Conservation (phyloP, 2,329 filamentous ascomycete genomes). For the Alternaria brassicae region DNA sequence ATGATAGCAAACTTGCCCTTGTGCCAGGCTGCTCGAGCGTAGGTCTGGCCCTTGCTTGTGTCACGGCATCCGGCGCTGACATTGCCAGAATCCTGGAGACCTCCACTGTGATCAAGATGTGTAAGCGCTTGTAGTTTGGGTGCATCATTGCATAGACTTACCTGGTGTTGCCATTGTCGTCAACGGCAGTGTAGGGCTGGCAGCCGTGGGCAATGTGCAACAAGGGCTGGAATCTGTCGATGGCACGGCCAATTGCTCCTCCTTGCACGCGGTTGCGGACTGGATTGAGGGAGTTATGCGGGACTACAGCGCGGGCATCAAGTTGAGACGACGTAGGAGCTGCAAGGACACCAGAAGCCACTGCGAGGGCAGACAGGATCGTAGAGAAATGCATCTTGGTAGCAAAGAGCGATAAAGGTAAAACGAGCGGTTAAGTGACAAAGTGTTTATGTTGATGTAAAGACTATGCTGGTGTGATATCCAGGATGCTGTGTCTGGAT, state of each 20-base stretch:
- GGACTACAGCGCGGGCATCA: constrained; percentile 4
- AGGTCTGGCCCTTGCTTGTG: not conserved
- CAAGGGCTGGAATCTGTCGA: constrained; percentile 1
- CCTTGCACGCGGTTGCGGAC: not conserved
- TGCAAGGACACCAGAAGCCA: not conserved
- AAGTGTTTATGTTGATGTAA: not conserved
- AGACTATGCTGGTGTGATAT: not conserved
- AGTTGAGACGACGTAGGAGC: not conserved
- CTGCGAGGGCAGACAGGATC: not conserved
- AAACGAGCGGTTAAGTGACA: not conserved
- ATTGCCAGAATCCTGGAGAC: constrained; percentile 1
- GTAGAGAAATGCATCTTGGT: not conserved
- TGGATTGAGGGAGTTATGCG: constrained; percentile 1
- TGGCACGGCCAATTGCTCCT: constrained; percentile 5
- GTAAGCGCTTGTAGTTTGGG: not conserved
- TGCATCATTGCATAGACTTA: not conserved
- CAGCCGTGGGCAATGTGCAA: constrained; percentile 4
- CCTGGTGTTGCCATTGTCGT: constrained; percentile 2
- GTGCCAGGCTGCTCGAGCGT: constrained; percentile 5
- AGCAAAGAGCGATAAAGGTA: not conserved
- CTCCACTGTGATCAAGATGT: not conserved
- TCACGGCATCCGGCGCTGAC: not conserved
- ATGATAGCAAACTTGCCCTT: constrained; percentile 6
- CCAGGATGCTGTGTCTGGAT: not conserved
- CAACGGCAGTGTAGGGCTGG: constrained; percentile 4